Base-by-base conservation (phyloP, 1,139 yeast species). In the Candida tunisiensis region DNA sequence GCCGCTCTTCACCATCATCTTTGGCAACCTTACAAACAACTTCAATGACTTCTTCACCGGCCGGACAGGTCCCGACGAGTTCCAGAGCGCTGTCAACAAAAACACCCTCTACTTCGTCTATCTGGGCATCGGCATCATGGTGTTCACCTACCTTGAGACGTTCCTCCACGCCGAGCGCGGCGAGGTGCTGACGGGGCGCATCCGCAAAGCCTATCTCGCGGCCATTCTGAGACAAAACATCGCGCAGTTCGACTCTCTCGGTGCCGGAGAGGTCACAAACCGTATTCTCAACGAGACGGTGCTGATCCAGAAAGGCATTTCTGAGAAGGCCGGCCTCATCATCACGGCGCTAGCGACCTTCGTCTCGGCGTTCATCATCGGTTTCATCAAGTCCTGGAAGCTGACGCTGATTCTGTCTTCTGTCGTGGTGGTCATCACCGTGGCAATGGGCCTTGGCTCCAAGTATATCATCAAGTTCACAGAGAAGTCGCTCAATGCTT, bases 261-360 rank as follows among this genome's bases (percentile, higher is more conserved):
- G 64, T 16, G 53, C 63, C 10, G 64, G 64, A 15, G 60, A 55
- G 32, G 53, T 57, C 21, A 52, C 61, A 9, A 53, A 62, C 15
- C 51, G 63, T 10, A 57, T 58, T 37, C 56, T 61, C 17, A 48
- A 55, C 21, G 64, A 58, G 26, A 54, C 62, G n/a, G 44, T 49
- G 19, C 39, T 50, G 19, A 54, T 58, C 28, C 64, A 59, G 35
- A 60, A 55, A 24, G 64, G 63, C 22, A 57, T 58, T 27, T 51
- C 60, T 17, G 64, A 60, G 38, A 58, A 58, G 39, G 48, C 56
- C 11, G 63, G 62, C 10, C 40, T 55, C 25, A 50, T 57, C 26
- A 36, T 51, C 11, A 42, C 48, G 16, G 60, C 59, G 15, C 29
- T 54, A 4, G 44, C 59, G 7, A 49, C 60, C 1, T 55, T 60